Percentiles rank a stretch among this genome's conserved stretches.
phyloP scores from a whole-genome alignment of 2,329 filamentous ascomycete species.

The Sporothrix schenckii region DNA sequence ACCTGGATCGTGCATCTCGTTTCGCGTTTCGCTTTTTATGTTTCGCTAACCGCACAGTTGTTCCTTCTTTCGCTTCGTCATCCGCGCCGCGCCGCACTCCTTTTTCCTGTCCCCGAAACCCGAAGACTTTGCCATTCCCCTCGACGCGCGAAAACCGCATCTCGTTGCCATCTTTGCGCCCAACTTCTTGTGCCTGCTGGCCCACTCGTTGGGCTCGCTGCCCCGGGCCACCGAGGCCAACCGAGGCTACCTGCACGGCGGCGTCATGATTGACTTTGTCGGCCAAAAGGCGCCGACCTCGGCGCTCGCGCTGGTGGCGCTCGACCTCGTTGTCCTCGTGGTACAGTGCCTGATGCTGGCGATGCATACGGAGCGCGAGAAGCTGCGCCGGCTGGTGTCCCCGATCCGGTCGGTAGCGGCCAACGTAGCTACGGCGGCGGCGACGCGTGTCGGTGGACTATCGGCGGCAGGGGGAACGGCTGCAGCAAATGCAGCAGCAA shows the following conservation, averaged over 20 bases:
- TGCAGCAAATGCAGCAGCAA: constrained; percentile 38
- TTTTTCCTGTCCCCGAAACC: constrained; percentile 66
- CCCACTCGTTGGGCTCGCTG: constrained; percentile 60
- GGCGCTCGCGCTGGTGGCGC: constrained; percentile 56
- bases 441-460: constrained; percentile 19
- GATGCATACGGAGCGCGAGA: constrained; percentile 63
- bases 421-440: constrained; percentile 36
- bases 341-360: constrained; percentile 67
- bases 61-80: constrained; percentile 64
- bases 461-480: not conserved
- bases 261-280: constrained; percentile 68
- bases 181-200: constrained; percentile 62
- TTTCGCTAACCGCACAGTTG: constrained; percentile 50
- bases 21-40: too few relatives aligned
- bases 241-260: constrained; percentile 68
- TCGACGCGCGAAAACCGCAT: constrained; percentile 60
- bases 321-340: constrained; percentile 59
- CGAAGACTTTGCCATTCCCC: constrained; percentile 57
- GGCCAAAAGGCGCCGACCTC: constrained; percentile 66
- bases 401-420: constrained; percentile 30
- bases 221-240: constrained; percentile 62
- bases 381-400: constrained; percentile 53
- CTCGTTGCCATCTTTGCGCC: constrained; percentile 61
- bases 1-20: not conserved
- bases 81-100: constrained; percentile 63